Evolutionary conservation across 768 basidiomycete species (phyloP), one percentile per base, ranked within the genome.

Genomic region (Hericium rajendrae): DNA sequence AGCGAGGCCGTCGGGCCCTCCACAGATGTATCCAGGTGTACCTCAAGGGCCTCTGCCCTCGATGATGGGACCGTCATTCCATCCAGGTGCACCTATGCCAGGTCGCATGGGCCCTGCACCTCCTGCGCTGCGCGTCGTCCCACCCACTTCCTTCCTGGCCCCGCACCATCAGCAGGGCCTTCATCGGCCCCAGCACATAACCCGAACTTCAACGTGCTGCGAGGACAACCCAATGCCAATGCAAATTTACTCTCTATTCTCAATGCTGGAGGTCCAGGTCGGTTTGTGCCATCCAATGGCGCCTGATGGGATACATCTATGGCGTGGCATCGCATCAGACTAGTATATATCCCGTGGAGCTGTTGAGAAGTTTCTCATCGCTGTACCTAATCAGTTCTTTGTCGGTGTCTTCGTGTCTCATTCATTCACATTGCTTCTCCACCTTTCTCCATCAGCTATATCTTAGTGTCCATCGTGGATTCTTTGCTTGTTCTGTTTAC

Each of bases 181-280:
- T 22, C 20, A 12, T 54, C 41, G 22, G 53, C 39, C 9, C 39
- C 54, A 15, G 38, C 54, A 41, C 24, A 28, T n/a, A 22, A 22
- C 9, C 37, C 52, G 0, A 43, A 37, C 46, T 54, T 48, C 53
- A 37, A 53, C 20, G 20, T 38, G 41, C n/a, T 49, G 18, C 51
- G 41, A 48, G 40, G n/a, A 22, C 18, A 20, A 26, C 32, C 57
- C 67, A 65, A 48, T 62, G 58, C 13, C 69, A 72, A 59, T 40
- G 32, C 56, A 43, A 53, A 59, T 37, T 48, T 74, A 39, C 66
- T 71, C 56, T 74, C 71, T 26, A 71, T 73, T 55, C 66, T 73
- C 24, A 72, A 72, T 43, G 66, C 48, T 66, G 51, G 66, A 64
- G 52, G 64, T 60, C 32, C 58, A 48, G 53, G 62, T 51, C 32